Conservation (phyloP, 2,329 filamentous ascomycete genomes). For the Diplodia scrobiculata region DNA sequence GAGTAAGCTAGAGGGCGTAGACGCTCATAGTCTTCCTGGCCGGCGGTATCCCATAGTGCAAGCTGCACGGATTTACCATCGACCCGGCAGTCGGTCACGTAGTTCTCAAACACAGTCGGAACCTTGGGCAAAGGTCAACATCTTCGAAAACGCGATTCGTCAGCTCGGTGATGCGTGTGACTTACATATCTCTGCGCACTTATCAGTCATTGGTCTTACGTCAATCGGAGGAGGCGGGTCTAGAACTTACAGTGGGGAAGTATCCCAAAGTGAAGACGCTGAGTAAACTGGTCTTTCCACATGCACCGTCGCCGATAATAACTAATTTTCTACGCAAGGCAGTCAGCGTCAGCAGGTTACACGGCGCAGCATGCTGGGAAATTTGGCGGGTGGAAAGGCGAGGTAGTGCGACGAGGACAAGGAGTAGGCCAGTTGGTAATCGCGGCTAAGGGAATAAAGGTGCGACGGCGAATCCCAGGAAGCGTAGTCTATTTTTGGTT, state of each 20-base stretch:
- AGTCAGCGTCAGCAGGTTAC: constrained; percentile 29
- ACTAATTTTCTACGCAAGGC: constrained; percentile 74
- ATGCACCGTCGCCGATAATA: constrained; percentile 95
- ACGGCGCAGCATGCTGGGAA: constrained; percentile 9
- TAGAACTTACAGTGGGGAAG: constrained; percentile 82
- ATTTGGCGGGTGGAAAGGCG: constrained; percentile 3
- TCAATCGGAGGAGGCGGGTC: neutral
- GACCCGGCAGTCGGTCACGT: constrained; percentile 97
- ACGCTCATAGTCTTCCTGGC: constrained; percentile 97
- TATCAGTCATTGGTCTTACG: constrained; percentile 20
- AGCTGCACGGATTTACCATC: constrained; percentile 98
- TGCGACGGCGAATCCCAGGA: constrained; percentile 26
- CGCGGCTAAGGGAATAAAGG: constrained; percentile 14
- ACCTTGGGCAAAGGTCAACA: constrained; percentile 58
- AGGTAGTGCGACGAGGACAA: constrained; percentile 10
- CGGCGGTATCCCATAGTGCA: constrained; percentile 98
- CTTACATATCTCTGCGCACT: constrained; percentile 37
- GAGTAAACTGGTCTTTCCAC: constrained; percentile 94
- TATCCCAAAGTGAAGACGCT: constrained; percentile 98
- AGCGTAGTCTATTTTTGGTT: constrained; percentile 29
- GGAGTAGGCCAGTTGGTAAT: constrained; percentile 6
- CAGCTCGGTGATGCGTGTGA: constrained; percentile 5
- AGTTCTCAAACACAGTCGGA: constrained; percentile 98
- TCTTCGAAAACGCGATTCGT: neutral
- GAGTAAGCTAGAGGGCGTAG: constrained; percentile 92